These are phyloP conservation scores for Backusella tarrabulga DNA, from an alignment of 192 early-diverging fungal species.

Conservation along the genomic window DNA sequence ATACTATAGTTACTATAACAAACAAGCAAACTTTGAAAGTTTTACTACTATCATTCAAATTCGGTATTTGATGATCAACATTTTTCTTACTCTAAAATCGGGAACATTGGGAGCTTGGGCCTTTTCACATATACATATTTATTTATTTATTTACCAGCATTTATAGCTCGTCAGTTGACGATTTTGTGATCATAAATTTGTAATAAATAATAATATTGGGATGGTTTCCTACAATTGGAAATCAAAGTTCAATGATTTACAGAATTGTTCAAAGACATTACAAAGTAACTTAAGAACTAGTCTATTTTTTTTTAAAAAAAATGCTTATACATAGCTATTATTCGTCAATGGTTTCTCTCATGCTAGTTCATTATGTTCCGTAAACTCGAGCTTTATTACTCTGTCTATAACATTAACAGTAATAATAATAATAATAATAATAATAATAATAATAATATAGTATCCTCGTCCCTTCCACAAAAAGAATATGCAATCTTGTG, in stretches of 20 bases:
- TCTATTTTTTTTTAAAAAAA: not conserved
- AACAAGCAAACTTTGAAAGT: not conserved
- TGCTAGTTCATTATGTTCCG: not conserved
- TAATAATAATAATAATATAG: not conserved
- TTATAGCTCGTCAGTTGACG: constrained; percentile 5
- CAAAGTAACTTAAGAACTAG: not conserved
- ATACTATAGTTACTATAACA: not conserved
- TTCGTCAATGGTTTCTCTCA: not conserved
- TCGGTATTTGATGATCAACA: not conserved
- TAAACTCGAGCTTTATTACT: not conserved
- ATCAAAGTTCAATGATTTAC: not conserved
- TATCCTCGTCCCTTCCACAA: not conserved
- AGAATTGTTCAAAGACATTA: not conserved
- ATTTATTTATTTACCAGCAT: not conserved
- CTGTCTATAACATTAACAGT: no score
- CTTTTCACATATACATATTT: not conserved
- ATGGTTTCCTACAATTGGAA: not conserved
- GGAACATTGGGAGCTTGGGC: not conserved
- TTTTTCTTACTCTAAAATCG: not conserved
- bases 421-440: no score
- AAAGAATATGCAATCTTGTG: constrained; percentile 4
- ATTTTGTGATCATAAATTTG: constrained; percentile 1
- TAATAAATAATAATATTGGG: not conserved
- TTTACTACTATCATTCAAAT: not conserved
- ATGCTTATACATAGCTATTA: not conserved